Evolutionary conservation across 2,329 filamentous ascomycete species (phyloP), one percentile per base, ranked within the genome.

Genomic region (Colletotrichum spinosum): DNA sequence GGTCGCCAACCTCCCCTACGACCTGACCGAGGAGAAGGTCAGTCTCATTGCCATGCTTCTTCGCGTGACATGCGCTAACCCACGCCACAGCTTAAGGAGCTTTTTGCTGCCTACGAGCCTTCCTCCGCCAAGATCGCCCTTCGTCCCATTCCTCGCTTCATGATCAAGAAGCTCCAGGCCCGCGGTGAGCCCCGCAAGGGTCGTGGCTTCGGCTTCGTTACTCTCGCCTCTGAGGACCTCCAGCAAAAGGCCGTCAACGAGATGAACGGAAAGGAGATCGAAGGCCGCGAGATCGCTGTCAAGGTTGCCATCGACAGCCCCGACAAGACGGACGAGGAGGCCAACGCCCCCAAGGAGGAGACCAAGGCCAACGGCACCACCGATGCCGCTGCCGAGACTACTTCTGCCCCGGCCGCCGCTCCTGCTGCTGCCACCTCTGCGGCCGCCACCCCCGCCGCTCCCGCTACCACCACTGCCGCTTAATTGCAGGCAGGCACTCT

Each of bases 231-330:
- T 15, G 95, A 99, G 86, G 94, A 97, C 82, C 83, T 95, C 76
- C 96, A 99, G 87, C 90, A 97, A 84, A 97, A 97, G 91, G 96
- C 96, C 71, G 97, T 97, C 71, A 78, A 84, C 57, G 96, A 99
- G 87, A 99, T 99, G 96, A 97, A 99, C 83, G 96, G 94, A 83
- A 98, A 97, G 90, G 93, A 97, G 80, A 96, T 99, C 72, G 96
- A 98, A 81, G 96, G 95, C 70, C 95, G 96, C 76, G 95, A 98
- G 86, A 99, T 99, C 73, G 96, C 96, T 70, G 96, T 99, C 88
- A 99, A 99, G 92, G 94, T 99, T 78, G 96, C 96, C 77, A 98
- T 99, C 77, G 96, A 99, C 86, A 97, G 94, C 87, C 96, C 96
- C 70, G 95, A 97, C 83, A 99, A 98, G 91, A 90, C 88, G 67